These are phyloP conservation scores for Sclerotinia trifoliorum DNA, from an alignment of 2,329 filamentous ascomycete species.

Conservation along the genomic window DNA sequence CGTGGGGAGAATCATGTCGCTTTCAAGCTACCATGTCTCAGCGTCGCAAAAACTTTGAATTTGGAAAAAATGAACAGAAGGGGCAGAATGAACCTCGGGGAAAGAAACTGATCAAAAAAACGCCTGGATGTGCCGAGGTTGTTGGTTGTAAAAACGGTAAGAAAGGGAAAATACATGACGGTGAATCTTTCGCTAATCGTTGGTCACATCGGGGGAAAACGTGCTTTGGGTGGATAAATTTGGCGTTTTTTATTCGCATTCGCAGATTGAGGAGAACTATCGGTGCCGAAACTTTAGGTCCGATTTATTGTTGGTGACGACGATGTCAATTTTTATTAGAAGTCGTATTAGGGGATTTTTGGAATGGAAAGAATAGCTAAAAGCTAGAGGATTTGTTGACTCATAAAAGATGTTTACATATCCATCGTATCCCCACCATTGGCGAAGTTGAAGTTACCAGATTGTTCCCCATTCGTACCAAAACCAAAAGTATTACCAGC, in stretches of 20 bases:
- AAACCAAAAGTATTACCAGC: constrained; percentile 77
- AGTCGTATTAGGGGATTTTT: constrained; percentile 30
- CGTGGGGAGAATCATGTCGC: constrained; percentile 34
- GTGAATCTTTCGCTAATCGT: constrained; percentile 43
- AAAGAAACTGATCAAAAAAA: constrained; percentile 30
- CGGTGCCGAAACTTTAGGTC: constrained; percentile 18
- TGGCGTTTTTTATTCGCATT: constrained; percentile 25
- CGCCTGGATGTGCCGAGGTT: constrained; percentile 38
- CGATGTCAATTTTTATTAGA: constrained; percentile 36
- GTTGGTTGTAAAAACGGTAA: constrained; percentile 28
- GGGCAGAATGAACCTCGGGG: neutral
- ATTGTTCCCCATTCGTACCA: constrained; percentile 68
- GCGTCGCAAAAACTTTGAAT: constrained; percentile 25
- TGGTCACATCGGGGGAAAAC: constrained; percentile 37
- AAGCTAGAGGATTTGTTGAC: constrained; percentile 27
- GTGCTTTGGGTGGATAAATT: constrained; percentile 23
- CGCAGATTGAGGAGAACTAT: constrained; percentile 25
- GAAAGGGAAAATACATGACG: constrained; percentile 41
- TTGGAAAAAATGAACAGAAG: neutral
- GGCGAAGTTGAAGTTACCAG: constrained; percentile 94
- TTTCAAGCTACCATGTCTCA: constrained; percentile 42
- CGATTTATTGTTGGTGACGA: constrained; percentile 23
- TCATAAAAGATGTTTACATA: constrained; percentile 53
- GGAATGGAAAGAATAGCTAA: constrained; percentile 25
- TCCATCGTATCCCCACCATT: constrained; percentile 71